Conservation (phyloP, 495 filamentous ascomycete species). For the Penicillium daleae region DNA sequence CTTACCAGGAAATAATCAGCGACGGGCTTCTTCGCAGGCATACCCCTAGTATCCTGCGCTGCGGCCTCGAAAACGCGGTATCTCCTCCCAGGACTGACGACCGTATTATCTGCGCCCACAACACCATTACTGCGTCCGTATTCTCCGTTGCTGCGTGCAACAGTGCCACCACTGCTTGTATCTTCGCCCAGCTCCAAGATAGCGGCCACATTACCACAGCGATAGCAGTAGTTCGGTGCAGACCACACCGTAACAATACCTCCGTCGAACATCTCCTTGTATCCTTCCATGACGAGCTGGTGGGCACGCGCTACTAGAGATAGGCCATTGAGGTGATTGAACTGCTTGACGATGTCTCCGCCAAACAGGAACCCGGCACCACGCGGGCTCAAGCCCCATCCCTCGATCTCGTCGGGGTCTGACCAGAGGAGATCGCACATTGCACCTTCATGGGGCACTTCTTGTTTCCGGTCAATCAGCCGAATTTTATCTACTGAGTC, state of each 20-base stretch:
- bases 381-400: slow-evolving; percentile 93
- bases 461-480: slow-evolving; percentile 93
- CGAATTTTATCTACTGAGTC: slow-evolving; percentile 96
- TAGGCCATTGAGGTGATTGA: slow-evolving; percentile 92
- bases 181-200: slow-evolving; percentile 94
- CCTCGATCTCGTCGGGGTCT: slow-evolving; percentile 97
- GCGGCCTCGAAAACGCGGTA: slow-evolving; percentile 98
- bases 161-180: slow-evolving; percentile 70
- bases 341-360: slow-evolving; percentile 91
- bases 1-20: slow-evolving; percentile 91
- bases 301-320: slow-evolving; percentile 92
- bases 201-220: slow-evolving; percentile 95
- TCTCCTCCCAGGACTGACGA: slow-evolving; percentile 78
- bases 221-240: slow-evolving; percentile 97
- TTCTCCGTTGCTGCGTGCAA: slow-evolving; percentile 81
- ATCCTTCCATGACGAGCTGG: slow-evolving; percentile 98
- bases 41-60: slow-evolving; percentile 92
- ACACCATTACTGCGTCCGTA: slow-evolving; percentile 60
- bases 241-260: slow-evolving; percentile 97
- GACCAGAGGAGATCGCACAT: slow-evolving; percentile 99
- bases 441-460: slow-evolving; percentile 96
- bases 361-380: slow-evolving; percentile 97
- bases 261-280: slow-evolving; percentile 98
- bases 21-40: slow-evolving; percentile 98
- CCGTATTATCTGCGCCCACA: slow-evolving; percentile 40